Evolutionary conservation across 306 rosid genomes (phyloP).

Genomic region (Crataegus laevigata): DNA sequence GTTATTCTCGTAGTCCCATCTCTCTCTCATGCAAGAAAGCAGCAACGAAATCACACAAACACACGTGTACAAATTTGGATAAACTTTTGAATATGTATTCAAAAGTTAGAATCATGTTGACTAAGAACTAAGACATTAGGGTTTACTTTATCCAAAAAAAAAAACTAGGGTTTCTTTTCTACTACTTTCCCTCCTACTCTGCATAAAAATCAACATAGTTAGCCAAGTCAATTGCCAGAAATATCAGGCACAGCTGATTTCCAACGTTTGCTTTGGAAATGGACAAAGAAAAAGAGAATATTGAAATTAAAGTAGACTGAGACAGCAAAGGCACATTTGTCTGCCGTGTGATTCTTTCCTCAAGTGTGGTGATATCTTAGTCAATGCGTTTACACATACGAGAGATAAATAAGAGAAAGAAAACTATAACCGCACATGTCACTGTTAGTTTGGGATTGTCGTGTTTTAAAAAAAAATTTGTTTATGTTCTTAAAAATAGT

Average conservation of each 20-base stretch:
- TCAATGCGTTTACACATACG: neutral
- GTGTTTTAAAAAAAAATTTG: no score
- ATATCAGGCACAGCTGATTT: neutral
- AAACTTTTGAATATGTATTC: neutral
- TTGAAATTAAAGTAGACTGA: neutral
- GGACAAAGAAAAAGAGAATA: neutral
- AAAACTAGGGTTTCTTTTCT: no score
- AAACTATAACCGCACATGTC: neutral
- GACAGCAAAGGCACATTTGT: no score
- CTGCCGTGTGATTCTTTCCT: no score
- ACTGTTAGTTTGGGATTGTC: no score
- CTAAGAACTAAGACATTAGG: neutral
- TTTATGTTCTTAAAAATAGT: no score
- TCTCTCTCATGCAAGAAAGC: neutral
- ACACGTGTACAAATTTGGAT: neutral
- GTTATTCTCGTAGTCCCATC: rapidly evolving
- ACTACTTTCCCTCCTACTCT: neutral
- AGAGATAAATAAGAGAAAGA: neutral
- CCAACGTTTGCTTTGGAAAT: neutral
- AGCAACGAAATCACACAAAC: neutral
- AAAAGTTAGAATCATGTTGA: neutral
- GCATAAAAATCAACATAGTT: neutral
- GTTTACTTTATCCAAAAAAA: neutral
- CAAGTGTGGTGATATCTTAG: neutral
- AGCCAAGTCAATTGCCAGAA: slow-evolving; percentile 10